A percentile compares a stretch with the other conserved stretches of the same genome.
Evolutionary conservation across 2,329 filamentous ascomycete genomes (phyloP).

Genomic region (Neofusicoccum umdonicola): DNA sequence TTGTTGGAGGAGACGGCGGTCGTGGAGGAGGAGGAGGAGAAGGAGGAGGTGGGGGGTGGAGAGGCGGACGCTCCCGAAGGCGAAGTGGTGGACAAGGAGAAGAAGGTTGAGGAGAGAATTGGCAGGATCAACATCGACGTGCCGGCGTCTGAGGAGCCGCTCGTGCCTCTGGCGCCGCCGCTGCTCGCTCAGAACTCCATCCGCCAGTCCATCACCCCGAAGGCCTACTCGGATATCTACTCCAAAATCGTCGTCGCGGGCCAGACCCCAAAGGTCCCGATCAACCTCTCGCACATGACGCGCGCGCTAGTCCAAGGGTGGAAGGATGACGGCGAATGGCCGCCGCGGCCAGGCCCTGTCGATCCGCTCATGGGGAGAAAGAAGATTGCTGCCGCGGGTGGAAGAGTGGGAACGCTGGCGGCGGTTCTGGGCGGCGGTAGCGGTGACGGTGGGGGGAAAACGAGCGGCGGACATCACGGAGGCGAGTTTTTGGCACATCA

Average conservation of each 20-base stretch:
- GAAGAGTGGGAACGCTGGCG: constrained; percentile 1
- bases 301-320: constrained; percentile 81
- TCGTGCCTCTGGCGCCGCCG: constrained; percentile 71
- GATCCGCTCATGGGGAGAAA: constrained; percentile 45
- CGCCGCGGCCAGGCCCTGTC: constrained; percentile 58
- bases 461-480: constrained; percentile 20
- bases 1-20: constrained; percentile 7
- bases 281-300: constrained; percentile 81
- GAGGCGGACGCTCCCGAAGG: not conserved
- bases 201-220: constrained; percentile 70
- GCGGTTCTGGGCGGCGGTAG: constrained; percentile 15
- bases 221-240: constrained; percentile 79
- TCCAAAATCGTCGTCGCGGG: constrained; percentile 80
- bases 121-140: not conserved
- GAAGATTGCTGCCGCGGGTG: constrained; percentile 21
- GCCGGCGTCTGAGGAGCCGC: constrained; percentile 18
- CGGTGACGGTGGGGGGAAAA: not conserved
- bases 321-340: constrained; percentile 94
- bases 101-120: not conserved
- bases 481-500: constrained; percentile 34
- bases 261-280: constrained; percentile 79
- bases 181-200: constrained; percentile 73
- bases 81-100: constrained; percentile 17
- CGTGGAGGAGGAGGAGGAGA: not conserved
- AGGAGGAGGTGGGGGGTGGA: not conserved